Evolutionary conservation across 257 asterid species (phyloP), one percentile per base, ranked within the genome.

Genomic region (Asclepias syriaca): DNA sequence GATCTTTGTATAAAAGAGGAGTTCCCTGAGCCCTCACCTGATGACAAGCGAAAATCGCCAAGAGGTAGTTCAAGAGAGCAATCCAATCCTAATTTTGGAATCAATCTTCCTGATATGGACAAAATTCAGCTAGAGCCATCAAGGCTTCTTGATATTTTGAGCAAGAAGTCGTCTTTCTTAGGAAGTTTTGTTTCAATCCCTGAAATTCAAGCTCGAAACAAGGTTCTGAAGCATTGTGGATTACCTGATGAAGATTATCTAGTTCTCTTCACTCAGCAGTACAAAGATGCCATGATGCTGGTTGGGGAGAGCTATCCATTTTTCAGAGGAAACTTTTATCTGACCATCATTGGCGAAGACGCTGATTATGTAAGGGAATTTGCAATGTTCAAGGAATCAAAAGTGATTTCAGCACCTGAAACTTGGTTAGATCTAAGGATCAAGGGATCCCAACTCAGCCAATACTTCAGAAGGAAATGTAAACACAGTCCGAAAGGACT

Each of bases 241-340:
- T 77, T 89, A 29, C 71, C 82, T 0, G 93, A 85, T 4, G 87
- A 85, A 24, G 96, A 91, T 57, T 91, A 89, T 46, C 54, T 82
- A 14, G 93, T 87, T 40, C 70, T 87, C 2, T 91, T 87, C 77
- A 65, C 84, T 1, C 76, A 78, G 1, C 82, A 81, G 13, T 66
- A 66, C 6, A 85, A 74, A 71, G 95, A 91, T 73, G 90, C 90
- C 8, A 81, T 86, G 92, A 82, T 77, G 81, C 78, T 89, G 88
- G 86, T 89, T 13, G 96, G 96, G 3, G 97, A 91, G 65, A 77
- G 95, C 10, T 91, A 87, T 83, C 93, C 97, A n/a, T 87, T 91
- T 78, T 86, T 82, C 74, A 72, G 85, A 70, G 97, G 97, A 63
- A 91, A 87, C 53, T 80, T 81, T 58, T 91, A 91, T 79, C 69